Conservation (phyloP, 2,329 filamentous ascomycete genomes). For the Drechslerella dactyloides region DNA sequence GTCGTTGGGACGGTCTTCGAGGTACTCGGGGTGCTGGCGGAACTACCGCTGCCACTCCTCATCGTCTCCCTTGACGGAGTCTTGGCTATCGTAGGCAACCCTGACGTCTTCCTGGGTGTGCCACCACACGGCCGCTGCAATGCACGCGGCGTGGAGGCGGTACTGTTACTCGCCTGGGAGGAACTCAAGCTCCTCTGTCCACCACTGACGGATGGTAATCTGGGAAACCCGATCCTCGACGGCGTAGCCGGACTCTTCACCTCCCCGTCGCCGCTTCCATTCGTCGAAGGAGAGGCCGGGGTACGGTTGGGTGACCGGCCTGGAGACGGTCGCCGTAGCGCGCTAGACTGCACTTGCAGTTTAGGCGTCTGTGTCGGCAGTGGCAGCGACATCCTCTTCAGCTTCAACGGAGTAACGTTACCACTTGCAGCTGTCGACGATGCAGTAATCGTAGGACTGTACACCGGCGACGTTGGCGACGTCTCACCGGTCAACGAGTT, state of each 20-base stretch:
- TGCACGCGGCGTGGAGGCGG: conserved; percentile 11
- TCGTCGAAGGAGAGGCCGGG: not conserved
- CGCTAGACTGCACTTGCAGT: not conserved
- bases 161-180: not conserved
- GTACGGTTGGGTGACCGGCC: conserved; percentile 13
- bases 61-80: conserved; percentile 25
- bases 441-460: not conserved
- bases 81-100: conserved; percentile 30
- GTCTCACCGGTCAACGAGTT: conserved; percentile 1
- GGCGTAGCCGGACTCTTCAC: conserved; percentile 18
- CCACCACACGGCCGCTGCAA: conserved; percentile 14
- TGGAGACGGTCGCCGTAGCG: conserved; percentile 24
- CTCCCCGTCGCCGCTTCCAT: not conserved
- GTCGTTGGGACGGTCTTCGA: conserved; percentile 16
- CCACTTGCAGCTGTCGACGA: too few relatives aligned
- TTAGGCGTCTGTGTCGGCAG: too few relatives aligned
- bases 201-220: conserved; percentile 14
- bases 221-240: conserved; percentile 24
- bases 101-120: conserved; percentile 19
- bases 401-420: conserved; percentile 11
- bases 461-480: not conserved
- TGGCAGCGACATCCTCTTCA: conserved; percentile 13
- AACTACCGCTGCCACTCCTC: not conserved
- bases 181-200: conserved; percentile 24
- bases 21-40: conserved; percentile 3